phyloP scores from a whole-genome alignment of 202 grass and related monocot species.

The Panicum hallii region DNA sequence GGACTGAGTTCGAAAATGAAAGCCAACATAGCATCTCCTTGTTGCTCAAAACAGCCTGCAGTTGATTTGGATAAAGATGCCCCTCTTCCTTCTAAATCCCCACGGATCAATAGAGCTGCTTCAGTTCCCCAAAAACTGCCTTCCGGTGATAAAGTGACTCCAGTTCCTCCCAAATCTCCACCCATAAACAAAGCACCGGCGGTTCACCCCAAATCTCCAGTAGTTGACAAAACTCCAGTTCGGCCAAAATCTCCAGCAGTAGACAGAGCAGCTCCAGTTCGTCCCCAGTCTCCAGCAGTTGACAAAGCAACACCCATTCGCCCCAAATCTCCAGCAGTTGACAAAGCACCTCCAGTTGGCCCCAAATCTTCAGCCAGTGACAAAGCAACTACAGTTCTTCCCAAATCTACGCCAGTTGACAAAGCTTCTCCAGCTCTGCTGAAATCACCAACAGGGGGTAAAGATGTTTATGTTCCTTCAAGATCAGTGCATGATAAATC shows the following conservation, averaged over 20 bases:
- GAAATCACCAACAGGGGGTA: conserved; percentile 43
- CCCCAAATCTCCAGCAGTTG: conserved; percentile 37
- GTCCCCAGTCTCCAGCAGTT: conserved; percentile 18
- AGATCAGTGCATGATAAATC: conserved; percentile 55
- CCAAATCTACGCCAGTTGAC: conserved; percentile 35
- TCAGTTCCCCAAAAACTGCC: conserved; percentile 30
- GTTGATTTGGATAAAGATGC: conserved; percentile 51
- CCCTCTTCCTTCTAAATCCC: conserved; percentile 53
- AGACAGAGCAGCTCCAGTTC: neutral
- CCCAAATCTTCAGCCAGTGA: conserved; percentile 34
- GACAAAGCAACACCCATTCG: conserved; percentile 1
- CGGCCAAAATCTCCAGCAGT: conserved; percentile 11
- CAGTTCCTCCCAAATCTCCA: conserved; percentile 44
- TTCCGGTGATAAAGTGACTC: conserved; percentile 31
- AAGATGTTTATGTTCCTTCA: conserved; percentile 49
- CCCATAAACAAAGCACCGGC: conserved; percentile 2
- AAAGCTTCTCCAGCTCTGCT: conserved; percentile 35
- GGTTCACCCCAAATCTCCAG: conserved; percentile 29
- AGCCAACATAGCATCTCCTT: conserved; percentile 36
- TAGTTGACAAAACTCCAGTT: conserved; percentile 32
- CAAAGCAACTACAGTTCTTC: conserved; percentile 25
- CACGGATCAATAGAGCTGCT: conserved; percentile 30
- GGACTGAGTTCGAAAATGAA: conserved; percentile 30
- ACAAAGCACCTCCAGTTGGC: conserved; percentile 33
- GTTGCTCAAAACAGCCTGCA: conserved; percentile 42